Conservation (phyloP, 2,329 filamentous ascomycete species). For the Aspergillus glaucus region DNA sequence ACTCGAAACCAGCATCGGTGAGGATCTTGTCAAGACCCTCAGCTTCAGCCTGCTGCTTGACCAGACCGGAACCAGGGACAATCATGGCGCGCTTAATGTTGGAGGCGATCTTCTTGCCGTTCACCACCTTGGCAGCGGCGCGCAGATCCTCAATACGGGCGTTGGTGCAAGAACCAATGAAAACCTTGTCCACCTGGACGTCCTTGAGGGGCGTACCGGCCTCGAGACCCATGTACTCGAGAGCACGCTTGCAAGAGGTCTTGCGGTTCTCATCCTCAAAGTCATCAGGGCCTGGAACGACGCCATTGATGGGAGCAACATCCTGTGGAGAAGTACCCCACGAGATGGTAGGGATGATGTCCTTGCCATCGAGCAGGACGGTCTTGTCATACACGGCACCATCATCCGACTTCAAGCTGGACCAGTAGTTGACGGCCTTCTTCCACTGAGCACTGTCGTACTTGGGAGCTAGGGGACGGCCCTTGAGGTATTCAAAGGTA, state of each 20-base stretch:
- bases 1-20: conserved; percentile 85
- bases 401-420: conserved; percentile 74
- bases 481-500: conserved; percentile 94
- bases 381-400: conserved; percentile 85
- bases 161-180: conserved; percentile 97
- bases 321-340: conserved; percentile 98
- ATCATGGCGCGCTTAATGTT: conserved; percentile 96
- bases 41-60: conserved; percentile 84
- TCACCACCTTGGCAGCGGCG: conserved; percentile 75
- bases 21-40: conserved; percentile 95
- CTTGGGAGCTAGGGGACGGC: conserved; percentile 79
- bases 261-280: conserved; percentile 77
- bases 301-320: conserved; percentile 85
- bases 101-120: conserved; percentile 76
- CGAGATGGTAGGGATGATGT: conserved; percentile 86
- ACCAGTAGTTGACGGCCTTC: conserved; percentile 82
- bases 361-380: conserved; percentile 83
- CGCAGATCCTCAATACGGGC: conserved; percentile 93
- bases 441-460: conserved; percentile 83
- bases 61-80: conserved; percentile 88
- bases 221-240: conserved; percentile 93
- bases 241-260: conserved; percentile 67
- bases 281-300: conserved; percentile 83
- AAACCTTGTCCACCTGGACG: conserved; percentile 89
- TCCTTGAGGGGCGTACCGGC: conserved; percentile 86